These are phyloP conservation scores for Kodamaea suecica DNA, from an alignment of 1,139 yeast species.

Conservation along the genomic window DNA sequence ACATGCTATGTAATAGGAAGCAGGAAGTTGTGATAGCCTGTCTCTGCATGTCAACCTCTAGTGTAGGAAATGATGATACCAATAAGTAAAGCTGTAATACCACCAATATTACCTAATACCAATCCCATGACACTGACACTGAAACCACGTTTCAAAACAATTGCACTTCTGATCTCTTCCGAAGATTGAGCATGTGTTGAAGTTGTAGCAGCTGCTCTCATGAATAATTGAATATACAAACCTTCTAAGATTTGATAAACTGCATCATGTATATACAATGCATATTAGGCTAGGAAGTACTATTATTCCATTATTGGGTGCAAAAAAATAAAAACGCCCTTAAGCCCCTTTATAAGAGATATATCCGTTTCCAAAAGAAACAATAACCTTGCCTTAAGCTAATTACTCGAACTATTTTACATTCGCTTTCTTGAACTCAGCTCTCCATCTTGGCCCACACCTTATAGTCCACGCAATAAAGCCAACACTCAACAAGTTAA, in stretches of 20 bases:
- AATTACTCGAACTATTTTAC: background rate
- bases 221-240: conserved; percentile 42
- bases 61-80: conserved; percentile 40
- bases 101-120: conserved; percentile 39
- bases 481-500: conserved; percentile 33
- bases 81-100: conserved; percentile 36
- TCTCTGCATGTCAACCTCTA: conserved; percentile 24
- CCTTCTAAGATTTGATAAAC: conserved; percentile 42
- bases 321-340: no score
- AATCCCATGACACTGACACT: conserved; percentile 41
- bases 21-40: conserved; percentile 36
- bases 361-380: no score
- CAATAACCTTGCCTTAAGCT: no score
- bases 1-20: conserved; percentile 45
- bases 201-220: conserved; percentile 27
- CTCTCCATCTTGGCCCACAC: conserved; percentile 31
- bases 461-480: conserved; percentile 24
- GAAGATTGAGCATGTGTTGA: conserved; percentile 16
- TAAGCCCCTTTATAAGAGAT: no score
- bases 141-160: conserved; percentile 33
- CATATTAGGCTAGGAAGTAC: conserved; percentile 27
- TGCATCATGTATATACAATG: conserved; percentile 31
- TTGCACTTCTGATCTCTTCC: conserved; percentile 29
- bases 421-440: conserved; percentile 7
- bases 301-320: background rate